These are phyloP conservation scores for Sphagnurus paluster DNA, from an alignment of 1,284 basidiomycete genomes.

Conservation along the genomic window DNA sequence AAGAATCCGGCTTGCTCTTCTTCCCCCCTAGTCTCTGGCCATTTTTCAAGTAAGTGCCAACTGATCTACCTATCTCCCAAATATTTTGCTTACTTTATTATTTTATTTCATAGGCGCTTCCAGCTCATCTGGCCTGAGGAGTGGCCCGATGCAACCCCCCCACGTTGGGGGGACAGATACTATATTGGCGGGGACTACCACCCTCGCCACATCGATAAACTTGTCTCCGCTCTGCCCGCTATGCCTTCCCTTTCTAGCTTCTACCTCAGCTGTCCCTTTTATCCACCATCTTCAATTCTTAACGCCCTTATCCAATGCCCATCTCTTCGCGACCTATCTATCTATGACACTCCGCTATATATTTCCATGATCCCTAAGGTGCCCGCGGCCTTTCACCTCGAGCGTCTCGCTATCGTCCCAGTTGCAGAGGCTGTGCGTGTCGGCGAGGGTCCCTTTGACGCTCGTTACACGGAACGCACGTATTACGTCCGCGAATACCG, in stretches of 20 bases:
- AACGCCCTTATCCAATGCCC: conserved; percentile 32
- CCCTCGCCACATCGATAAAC: conserved; percentile 34
- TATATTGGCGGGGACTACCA: conserved; percentile 33
- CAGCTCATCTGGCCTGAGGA: conserved; percentile 40
- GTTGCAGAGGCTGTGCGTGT: conserved; percentile 37
- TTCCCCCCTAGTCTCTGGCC: conserved; percentile 35
- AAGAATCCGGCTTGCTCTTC: conserved; percentile 33
- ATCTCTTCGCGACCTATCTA: conserved; percentile 32
- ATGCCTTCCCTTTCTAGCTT: conserved; percentile 34
- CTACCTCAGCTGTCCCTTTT: conserved; percentile 36
- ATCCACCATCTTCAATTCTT: conserved; percentile 34
- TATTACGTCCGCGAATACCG: conserved; percentile 38
- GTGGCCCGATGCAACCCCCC: conserved; percentile 38
- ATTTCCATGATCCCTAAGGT: conserved; percentile 29
- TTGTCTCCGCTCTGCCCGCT: conserved; percentile 32
- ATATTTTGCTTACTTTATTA: conserved; percentile 1
- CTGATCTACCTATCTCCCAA: neutral
- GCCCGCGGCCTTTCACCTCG: conserved; percentile 29
- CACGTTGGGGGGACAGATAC: conserved; percentile 34
- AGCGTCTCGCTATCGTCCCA: conserved; percentile 32
- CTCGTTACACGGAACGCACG: conserved; percentile 30
- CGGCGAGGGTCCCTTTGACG: conserved; percentile 37
- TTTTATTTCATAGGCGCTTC: conserved; percentile 26
- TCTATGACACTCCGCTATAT: conserved; percentile 37
- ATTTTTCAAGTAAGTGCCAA: conserved; percentile 30